Evolutionary conservation across 192 early-diverging fungal genomes (phyloP), one percentile per base, ranked within the genome.

Genomic region (Glomus cerebriforme): DNA sequence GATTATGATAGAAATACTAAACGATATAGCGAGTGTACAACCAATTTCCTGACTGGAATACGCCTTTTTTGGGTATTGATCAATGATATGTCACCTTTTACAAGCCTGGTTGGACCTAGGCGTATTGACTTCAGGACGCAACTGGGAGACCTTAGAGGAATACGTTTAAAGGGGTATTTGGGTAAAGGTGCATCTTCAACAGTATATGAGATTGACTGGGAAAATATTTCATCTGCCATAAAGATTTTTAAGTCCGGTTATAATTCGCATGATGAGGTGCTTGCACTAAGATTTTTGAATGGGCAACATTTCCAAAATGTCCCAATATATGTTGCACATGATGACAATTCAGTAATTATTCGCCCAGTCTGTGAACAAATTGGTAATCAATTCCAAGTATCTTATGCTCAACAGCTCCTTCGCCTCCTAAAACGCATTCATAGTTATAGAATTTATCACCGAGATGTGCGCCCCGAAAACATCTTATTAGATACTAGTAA

Each of bases 211-310:
- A 45, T 72, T 27, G 69, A 72, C 45, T 72, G 69, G 43, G 8
- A 72, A 49, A 24, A 72, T 72, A 72, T 1, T 71, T 7, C 39
- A 71, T 71, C 69, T 10, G 69, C 69, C 37, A 45, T 71, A 71
- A 71, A 71, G 39, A 5, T 71, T 26, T 45, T 45, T 47, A 71
- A 71, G 1, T 2, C 9, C n/a, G 43, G 7, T 37, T 27, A 49
- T 72, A 1, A 19, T 27, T 24, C n/a, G n/a, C 0, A 7, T 72
- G 0, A 72, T 31, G 70, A 49, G 43, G 70, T 2, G n/a, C 0
- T 0, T 1, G 15, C 8, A 24, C 69, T 72, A 47, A 13, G 17
- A 72, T 47, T 7, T 13, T 72, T 72, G 45, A 49, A 49, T 22
- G n/a, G 10, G 0, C 15, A 17, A 1, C 5, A 45, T 72, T 1